Evolutionary conservation across 345 rosid genomes (phyloP), one percentile per base, ranked within the genome.

Genomic region (Physaria fendleri): DNA sequence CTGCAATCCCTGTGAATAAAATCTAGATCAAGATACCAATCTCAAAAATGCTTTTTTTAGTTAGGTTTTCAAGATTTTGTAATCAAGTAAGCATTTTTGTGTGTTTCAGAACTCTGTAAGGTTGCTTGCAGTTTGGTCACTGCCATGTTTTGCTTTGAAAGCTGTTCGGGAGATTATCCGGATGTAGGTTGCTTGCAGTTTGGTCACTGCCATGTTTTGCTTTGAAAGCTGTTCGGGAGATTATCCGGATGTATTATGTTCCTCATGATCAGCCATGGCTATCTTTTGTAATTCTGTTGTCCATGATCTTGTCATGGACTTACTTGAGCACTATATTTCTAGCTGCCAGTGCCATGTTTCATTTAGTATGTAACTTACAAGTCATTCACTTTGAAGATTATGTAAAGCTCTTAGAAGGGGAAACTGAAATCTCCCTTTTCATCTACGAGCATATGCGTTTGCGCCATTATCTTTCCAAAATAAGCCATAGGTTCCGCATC

Each of bases 401-500:
- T 15, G 79, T 79, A 2, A 83, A 82, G 81, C 80, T 83, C 33
- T 51, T 87, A 73, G 85, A 82, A 38, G 80, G 74, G 33, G 97
- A 85, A 22, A 75, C 79, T 9, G 89, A 85, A 52, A 84, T 90
- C 69, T 48, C 77, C 40, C 48, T 77, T 52, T 77, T 82, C 43
- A 84, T 85, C 22, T 78, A 84, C 30, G 95, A 88, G 68, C 98
- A 91, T 66, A 75, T 75, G 39, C 92, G 84, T 42, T 77, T 91
- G 9, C 79, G 95, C 0, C 63, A 81, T 71, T 72, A 91, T 63
- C 92, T 88, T 12, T 88, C 96, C 33, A 91, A 91, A 75, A 91
- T 91, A 68, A 91, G 98, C 79, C 98, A 91, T 71, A 82, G 95
- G 79, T 91, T 88, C 72, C 81, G 96, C 9, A 88, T 91, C 58